These are phyloP conservation scores for Aureobasidium sp. DNA, from an alignment of 2,329 filamentous ascomycete species.

Conservation along the genomic window DNA sequence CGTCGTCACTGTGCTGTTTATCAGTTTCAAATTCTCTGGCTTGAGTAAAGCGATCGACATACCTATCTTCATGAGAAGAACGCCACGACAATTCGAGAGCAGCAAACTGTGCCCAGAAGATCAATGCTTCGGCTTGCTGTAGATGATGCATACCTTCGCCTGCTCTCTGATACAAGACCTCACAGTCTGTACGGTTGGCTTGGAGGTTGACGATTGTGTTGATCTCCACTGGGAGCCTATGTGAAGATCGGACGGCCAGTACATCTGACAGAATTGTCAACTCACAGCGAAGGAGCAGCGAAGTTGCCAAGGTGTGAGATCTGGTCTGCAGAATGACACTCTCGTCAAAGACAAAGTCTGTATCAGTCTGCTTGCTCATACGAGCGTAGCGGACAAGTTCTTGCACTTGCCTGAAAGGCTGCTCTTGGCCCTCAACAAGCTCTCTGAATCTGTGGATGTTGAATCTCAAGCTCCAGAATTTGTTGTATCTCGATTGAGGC, in stretches of 20 bases:
- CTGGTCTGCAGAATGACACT: constrained; percentile 24
- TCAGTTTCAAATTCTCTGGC: neutral
- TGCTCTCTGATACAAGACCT: constrained; percentile 35
- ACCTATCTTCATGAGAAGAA: neutral
- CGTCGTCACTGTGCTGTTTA: too few relatives aligned
- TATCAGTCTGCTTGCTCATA: constrained; percentile 22
- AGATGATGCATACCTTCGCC: constrained; percentile 26
- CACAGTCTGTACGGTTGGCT: constrained; percentile 33
- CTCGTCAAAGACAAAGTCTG: constrained; percentile 25
- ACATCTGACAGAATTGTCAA: constrained; percentile 41
- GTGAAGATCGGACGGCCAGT: constrained; percentile 19
- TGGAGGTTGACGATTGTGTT: constrained; percentile 26
- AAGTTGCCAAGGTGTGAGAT: constrained; percentile 33
- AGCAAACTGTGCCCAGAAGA: constrained; percentile 44
- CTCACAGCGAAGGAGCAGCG: constrained; percentile 44
- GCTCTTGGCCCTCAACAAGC: constrained; percentile 37
- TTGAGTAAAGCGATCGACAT: neutral
- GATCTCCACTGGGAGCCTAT: neutral
- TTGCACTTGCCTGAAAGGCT: constrained; percentile 42
- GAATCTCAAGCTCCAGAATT: neutral
- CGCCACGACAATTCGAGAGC: constrained; percentile 31
- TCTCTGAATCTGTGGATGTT: constrained; percentile 21
- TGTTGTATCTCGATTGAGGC: neutral
- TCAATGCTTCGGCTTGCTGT: constrained; percentile 43
- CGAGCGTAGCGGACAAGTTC: constrained; percentile 38